Conservation (phyloP, 345 rosid species). For the Acer yangbiense region DNA sequence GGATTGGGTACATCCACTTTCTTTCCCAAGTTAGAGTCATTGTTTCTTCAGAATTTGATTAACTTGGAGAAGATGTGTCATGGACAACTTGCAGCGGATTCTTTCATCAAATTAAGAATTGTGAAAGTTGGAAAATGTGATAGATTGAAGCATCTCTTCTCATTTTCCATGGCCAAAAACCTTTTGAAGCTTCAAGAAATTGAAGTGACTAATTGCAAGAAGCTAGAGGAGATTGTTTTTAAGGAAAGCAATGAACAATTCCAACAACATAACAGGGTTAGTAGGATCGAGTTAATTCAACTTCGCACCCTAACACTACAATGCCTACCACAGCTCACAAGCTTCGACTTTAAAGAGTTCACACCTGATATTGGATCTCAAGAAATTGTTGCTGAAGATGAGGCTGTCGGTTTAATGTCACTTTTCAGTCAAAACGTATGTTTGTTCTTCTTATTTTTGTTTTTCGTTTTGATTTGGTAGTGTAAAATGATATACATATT, state of each 20-base stretch:
- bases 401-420: neutral
- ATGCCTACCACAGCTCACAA: constrained; percentile 15
- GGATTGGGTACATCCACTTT: neutral
- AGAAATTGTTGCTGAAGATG: neutral
- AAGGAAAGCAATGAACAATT: neutral
- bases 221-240: constrained; percentile 19
- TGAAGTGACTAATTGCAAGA: constrained; percentile 12
- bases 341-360: neutral
- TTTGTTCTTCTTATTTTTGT: too few species aligned
- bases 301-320: neutral
- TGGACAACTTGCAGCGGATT: neutral
- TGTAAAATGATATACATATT: too few species aligned
- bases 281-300: neutral
- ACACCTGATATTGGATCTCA: neutral
- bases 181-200: constrained; percentile 21
- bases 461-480: too few species aligned
- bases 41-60: constrained; percentile 15
- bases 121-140: constrained; percentile 18
- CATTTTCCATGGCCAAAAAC: constrained; percentile 5
- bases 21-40: constrained; percentile 9
- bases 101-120: constrained; percentile 18
- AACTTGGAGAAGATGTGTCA: constrained; percentile 23
- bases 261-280: too few species aligned
- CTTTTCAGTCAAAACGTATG: neutral
- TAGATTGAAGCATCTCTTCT: constrained; percentile 21